These are phyloP conservation scores for Nannochloropsis oceanica DNA, from an alignment of 108 stramenopile genomes.

Conservation along the genomic window DNA sequence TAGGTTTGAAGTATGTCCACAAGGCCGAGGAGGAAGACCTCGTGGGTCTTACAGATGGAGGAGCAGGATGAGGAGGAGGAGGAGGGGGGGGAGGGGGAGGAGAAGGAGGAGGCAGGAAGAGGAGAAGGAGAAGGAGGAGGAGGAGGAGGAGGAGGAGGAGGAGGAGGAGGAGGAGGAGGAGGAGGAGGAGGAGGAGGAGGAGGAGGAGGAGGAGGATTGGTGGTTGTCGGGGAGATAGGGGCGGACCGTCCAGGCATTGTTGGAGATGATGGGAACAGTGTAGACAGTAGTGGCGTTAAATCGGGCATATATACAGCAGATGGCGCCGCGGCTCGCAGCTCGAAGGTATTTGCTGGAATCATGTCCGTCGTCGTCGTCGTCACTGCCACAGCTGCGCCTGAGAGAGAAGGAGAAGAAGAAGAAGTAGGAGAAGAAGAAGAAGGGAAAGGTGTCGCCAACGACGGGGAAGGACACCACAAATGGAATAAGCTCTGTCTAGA, in stretches of 20 bases:
- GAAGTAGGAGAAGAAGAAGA: neutral
- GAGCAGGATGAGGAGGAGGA: too few relatives aligned
- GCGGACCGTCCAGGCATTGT: neutral
- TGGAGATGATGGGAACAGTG: neutral
- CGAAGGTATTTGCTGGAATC: too few relatives aligned
- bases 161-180: neutral
- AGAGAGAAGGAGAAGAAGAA: neutral
- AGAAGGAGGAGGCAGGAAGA: neutral
- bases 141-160: neutral
- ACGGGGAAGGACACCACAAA: neutral
- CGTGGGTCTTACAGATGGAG: neutral
- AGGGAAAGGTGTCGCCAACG: neutral
- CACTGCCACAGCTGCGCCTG: neutral
- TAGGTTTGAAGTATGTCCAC: neutral
- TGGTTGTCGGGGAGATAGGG: neutral
- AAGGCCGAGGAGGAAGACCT: neutral
- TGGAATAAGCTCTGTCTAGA: neutral
- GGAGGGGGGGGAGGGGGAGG: neutral
- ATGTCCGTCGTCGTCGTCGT: neutral
- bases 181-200: neutral
- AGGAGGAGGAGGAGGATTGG: neutral
- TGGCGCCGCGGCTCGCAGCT: too few relatives aligned
- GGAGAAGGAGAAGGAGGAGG: neutral
- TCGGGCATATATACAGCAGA: too few relatives aligned
- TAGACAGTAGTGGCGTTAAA: neutral